Percentiles rank a stretch among this genome's conserved stretches.
phyloP scores from a whole-genome alignment of 129 eudicot species.

The Centaurea solstitialis region DNA sequence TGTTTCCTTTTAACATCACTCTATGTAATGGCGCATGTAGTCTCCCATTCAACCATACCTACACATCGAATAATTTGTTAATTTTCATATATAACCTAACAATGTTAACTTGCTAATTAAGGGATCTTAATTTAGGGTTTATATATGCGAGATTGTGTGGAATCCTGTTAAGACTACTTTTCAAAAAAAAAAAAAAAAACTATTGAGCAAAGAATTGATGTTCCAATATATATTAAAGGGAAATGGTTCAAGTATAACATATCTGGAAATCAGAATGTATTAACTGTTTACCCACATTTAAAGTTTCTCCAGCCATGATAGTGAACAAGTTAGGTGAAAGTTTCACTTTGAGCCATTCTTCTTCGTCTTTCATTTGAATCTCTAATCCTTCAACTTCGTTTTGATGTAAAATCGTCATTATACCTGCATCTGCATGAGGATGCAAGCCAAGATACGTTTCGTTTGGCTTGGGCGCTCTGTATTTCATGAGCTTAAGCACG shows the following conservation, averaged over 20 bases:
- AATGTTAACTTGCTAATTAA: background rate
- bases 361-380: slow-evolving; percentile 43
- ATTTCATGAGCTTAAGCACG: slow-evolving; percentile 58
- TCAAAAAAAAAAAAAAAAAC: too few species aligned
- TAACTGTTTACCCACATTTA: slow-evolving; percentile 35
- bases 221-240: background rate
- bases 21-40: slow-evolving; percentile 49
- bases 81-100: background rate
- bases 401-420: slow-evolving; percentile 58
- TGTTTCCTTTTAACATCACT: slow-evolving; percentile 47
- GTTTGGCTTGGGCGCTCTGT: slow-evolving; percentile 44
- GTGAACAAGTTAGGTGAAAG: slow-evolving; percentile 51
- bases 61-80: background rate
- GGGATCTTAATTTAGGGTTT: too few species aligned
- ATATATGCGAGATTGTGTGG: too few species aligned
- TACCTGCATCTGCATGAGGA: slow-evolving; percentile 60
- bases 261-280: background rate
- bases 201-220: background rate
- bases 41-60: slow-evolving; percentile 72
- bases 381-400: slow-evolving; percentile 56
- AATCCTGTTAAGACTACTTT: too few species aligned
- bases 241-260: background rate
- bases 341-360: slow-evolving; percentile 48
- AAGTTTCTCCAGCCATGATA: slow-evolving; percentile 66
- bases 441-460: slow-evolving; percentile 47